Evolutionary conservation across 768 basidiomycete genomes (phyloP).

Genomic region (Agrocybe pediades): DNA sequence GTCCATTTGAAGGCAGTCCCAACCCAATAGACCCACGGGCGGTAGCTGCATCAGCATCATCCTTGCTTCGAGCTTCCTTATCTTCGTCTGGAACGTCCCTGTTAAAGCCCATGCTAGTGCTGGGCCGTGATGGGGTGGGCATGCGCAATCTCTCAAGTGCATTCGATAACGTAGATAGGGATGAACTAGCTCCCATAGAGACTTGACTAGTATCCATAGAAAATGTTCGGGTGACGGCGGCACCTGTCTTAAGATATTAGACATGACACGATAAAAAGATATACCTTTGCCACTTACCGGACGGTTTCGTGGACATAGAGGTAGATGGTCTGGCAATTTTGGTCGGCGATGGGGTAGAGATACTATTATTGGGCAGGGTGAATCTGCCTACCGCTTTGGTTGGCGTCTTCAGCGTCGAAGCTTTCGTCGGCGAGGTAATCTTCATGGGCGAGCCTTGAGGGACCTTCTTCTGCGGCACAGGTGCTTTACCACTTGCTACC

Average conservation of each 20-base stretch:
- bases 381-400: slow-evolving; percentile 2
- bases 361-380: slow-evolving; percentile 16
- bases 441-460: slow-evolving; percentile 36
- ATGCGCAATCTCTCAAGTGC: slow-evolving; percentile 73
- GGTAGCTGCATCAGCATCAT: slow-evolving; percentile 25
- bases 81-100: slow-evolving; percentile 24
- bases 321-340: slow-evolving; percentile 34
- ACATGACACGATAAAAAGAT: background rate
- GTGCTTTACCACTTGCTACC: background rate
- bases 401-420: slow-evolving; percentile 2
- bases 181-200: slow-evolving; percentile 35
- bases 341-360: slow-evolving; percentile 29
- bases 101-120: slow-evolving; percentile 71
- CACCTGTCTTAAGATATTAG: slow-evolving; percentile 13
- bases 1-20: slow-evolving; percentile 8
- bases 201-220: slow-evolving; percentile 20
- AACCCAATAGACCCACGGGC: slow-evolving; percentile 19
- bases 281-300: slow-evolving; percentile 23
- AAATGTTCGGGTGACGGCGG: slow-evolving; percentile 24
- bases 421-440: slow-evolving; percentile 26
- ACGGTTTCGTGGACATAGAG: slow-evolving; percentile 27
- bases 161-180: slow-evolving; percentile 64
- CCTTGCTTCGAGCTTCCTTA: slow-evolving; percentile 14
- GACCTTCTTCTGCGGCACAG: slow-evolving; percentile 5
- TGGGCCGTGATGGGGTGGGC: slow-evolving; percentile 67